Evolutionary conservation across 768 basidiomycete species (phyloP).

Genomic region (Crepidotus variabilis): DNA sequence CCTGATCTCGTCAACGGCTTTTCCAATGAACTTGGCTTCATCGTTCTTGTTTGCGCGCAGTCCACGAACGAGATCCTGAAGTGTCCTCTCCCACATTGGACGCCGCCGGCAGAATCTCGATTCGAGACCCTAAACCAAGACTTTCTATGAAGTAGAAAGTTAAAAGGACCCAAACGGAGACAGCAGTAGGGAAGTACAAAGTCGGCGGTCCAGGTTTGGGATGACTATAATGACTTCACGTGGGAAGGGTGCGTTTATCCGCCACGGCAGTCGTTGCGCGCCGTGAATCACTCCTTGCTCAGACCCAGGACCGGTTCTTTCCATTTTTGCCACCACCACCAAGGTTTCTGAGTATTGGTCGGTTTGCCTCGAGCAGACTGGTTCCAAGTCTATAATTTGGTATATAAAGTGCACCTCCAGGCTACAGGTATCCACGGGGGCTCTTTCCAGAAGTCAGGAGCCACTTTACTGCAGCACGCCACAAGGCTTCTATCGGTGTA

Average conservation of each 20-base stretch:
- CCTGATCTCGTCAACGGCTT: constrained; percentile 92
- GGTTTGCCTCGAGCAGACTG: too few species aligned
- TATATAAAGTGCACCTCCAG: too few species aligned
- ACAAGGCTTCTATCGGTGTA: neutral
- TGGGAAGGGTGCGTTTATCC: neutral
- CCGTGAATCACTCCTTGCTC: neutral
- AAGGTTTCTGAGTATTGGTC: neutral
- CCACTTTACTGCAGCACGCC: too few species aligned
- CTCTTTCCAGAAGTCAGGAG: too few species aligned
- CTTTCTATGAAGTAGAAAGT: neutral
- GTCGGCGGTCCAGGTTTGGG: neutral
- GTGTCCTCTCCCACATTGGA: constrained; percentile 91
- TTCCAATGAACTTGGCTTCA: constrained; percentile 87
- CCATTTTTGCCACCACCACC: neutral
- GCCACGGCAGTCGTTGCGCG: neutral
- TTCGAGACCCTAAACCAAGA: neutral
- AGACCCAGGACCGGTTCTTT: neutral
- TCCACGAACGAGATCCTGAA: constrained; percentile 93
- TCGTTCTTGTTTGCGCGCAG: constrained; percentile 94
- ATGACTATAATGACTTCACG: neutral
- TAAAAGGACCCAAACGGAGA: neutral
- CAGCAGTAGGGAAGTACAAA: neutral
- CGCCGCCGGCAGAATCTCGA: neutral
- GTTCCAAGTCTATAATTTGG: too few species aligned
- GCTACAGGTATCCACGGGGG: too few species aligned